Conservation (phyloP, 768 basidiomycete species). For the Agaricus subrufescens region DNA sequence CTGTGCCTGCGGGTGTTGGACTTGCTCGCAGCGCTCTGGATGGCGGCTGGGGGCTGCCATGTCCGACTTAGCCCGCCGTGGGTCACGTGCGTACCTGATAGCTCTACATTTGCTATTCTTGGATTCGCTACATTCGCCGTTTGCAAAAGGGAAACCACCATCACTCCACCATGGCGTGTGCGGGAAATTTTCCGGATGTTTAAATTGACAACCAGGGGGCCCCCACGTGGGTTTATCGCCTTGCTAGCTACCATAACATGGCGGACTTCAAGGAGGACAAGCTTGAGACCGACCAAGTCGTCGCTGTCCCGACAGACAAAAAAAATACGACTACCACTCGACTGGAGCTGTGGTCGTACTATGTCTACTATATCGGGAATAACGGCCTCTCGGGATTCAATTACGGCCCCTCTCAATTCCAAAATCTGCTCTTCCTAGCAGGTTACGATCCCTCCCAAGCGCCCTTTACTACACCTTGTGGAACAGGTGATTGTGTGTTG, state of each 20-base stretch:
- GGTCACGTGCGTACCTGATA: constrained; percentile 4
- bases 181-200: background rate
- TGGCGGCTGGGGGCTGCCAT: constrained; percentile 15
- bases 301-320: background rate
- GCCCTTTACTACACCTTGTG: constrained; percentile 50
- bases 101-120: background rate
- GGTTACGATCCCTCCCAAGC: constrained; percentile 63
- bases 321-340: constrained; percentile 32
- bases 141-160: background rate
- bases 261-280: background rate
- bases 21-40: background rate
- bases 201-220: background rate
- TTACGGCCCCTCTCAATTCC: constrained; percentile 72
- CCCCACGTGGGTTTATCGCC: background rate
- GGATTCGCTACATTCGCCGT: background rate
- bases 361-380: constrained; percentile 61
- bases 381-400: constrained; percentile 68
- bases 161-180: background rate
- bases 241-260: background rate
- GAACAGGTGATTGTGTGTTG: constrained; percentile 53
- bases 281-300: background rate
- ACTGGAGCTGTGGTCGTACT: constrained; percentile 54
- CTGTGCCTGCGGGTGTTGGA: constrained; percentile 15
- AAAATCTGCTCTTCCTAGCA: constrained; percentile 68
- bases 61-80: constrained; percentile 35